phyloP scores from a whole-genome alignment of 148 eudicot species.

The Fagopyrum esculentum region DNA sequence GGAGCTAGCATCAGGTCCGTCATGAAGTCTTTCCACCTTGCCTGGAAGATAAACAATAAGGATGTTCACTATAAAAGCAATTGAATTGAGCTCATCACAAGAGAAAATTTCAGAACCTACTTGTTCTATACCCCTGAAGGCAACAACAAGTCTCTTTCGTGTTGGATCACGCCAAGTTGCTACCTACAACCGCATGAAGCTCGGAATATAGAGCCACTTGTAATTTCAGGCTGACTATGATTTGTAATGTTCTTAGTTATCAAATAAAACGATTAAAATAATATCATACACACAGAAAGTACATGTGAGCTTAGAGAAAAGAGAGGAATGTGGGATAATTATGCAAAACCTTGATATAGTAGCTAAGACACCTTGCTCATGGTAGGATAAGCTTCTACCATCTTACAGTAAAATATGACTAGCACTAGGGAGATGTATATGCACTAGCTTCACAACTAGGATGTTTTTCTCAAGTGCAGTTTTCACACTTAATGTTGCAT shows the following conservation, averaged over 20 bases:
- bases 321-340: background rate
- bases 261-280: no score
- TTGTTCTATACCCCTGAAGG: constrained; percentile 98
- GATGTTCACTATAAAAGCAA: constrained; percentile 12
- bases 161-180: constrained; percentile 93
- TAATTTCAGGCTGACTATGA: background rate
- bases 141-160: constrained; percentile 80
- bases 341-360: constrained; percentile 51
- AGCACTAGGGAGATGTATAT: constrained; percentile 71
- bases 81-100: constrained; percentile 13
- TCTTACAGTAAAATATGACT: constrained; percentile 56
- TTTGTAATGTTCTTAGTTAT: background rate
- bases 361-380: constrained; percentile 58
- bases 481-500: constrained; percentile 16
- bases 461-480: constrained; percentile 6
- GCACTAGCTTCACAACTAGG: constrained; percentile 26
- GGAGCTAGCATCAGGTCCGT: constrained; percentile 62
- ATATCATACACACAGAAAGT: no score
- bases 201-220: background rate
- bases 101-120: constrained; percentile 36
- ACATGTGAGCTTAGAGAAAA: no score
- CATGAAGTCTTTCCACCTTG: constrained; percentile 52
- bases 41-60: constrained; percentile 41
- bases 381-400: constrained; percentile 79
- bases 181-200: constrained; percentile 41